Evolutionary conservation across 2,329 filamentous ascomycete genomes (phyloP), one percentile per base, ranked within the genome.

Genomic region (Claviceps maximensis): DNA sequence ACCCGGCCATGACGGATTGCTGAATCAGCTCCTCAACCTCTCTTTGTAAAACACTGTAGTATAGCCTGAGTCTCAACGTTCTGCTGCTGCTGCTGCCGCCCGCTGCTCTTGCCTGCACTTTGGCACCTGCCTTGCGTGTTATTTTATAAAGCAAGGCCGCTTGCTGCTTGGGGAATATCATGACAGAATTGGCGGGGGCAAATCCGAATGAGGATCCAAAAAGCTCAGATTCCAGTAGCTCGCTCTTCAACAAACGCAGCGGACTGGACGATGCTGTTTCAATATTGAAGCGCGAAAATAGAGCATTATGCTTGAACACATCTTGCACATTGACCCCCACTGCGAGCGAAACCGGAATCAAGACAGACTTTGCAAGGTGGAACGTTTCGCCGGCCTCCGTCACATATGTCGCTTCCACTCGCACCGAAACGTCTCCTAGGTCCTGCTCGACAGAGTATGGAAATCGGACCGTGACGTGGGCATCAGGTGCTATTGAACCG

Each of bases 261-360:
- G 93, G 93, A 31, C 84, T 83, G 25, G 79, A 67, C 53, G 77
- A 87, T 1, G 88, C 85, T 0, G 90, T 89, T 13, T 88, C 89
- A 51, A 98, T 84, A 15, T 87, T 95, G 65, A 98, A 98, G 10
- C 85, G 84, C 0, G 90, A 96, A 63, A 93, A 93, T 0, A 97
- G 75, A 0, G 81, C 77, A 8, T 82, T 72, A 57, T 88, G 82
- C 64, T 95, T 95, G 73, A 97, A 97, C 29, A 94, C 81, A 60
- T 98, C 93, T 62, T 97, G 90, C 6, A 98, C 93, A 58, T 97
- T 97, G 57, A 98, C 93, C 3, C 91, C 90, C 3, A 98, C 75
- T 0, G 89, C 87, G 4, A 98, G 74, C 1, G 86, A 78, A 1
- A 93, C 84, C 2, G 83, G 78, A 21, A 94, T 75, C 3, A 75